These are phyloP conservation scores for Yarrowia deformans DNA, from an alignment of 805 yeast genomes.

Conservation along the genomic window DNA sequence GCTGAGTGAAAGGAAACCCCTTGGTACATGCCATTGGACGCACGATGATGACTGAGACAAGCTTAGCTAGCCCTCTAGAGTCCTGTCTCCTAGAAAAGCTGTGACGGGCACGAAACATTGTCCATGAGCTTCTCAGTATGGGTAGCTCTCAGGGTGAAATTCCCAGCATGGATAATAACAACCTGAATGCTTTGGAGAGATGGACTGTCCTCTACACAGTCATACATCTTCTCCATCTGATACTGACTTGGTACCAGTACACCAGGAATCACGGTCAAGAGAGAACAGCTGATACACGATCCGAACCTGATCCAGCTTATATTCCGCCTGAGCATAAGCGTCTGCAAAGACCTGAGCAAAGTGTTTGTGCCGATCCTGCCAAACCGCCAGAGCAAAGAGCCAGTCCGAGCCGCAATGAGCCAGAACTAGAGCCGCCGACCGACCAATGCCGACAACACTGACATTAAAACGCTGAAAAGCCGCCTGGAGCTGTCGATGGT, in stretches of 20 bases:
- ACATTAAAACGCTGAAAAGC: not conserved
- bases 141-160: slow-evolving; percentile 10
- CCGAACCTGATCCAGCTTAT: not conserved
- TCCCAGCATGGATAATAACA: not conserved
- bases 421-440: not conserved
- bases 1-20: slow-evolving; percentile 12
- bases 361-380: not conserved
- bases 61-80: not conserved
- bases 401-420: too few relatives aligned
- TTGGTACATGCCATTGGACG: not conserved
- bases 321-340: slow-evolving; percentile 1
- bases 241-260: slow-evolving; percentile 2
- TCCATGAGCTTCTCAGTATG: not conserved
- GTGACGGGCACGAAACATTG: slow-evolving; percentile 16
- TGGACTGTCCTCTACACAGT: not conserved
- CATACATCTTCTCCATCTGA: not conserved
- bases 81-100: not conserved
- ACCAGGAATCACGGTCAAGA: slow-evolving; percentile 4
- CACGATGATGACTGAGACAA: not conserved
- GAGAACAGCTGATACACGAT: not conserved
- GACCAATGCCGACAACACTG: not conserved
- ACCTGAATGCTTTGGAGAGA: not conserved
- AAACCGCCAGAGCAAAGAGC: slow-evolving; percentile 1
- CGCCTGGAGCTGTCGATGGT: not conserved
- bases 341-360: not conserved